Conservation (phyloP, 2,329 filamentous ascomycete genomes). For the Trichoderma sp. region DNA sequence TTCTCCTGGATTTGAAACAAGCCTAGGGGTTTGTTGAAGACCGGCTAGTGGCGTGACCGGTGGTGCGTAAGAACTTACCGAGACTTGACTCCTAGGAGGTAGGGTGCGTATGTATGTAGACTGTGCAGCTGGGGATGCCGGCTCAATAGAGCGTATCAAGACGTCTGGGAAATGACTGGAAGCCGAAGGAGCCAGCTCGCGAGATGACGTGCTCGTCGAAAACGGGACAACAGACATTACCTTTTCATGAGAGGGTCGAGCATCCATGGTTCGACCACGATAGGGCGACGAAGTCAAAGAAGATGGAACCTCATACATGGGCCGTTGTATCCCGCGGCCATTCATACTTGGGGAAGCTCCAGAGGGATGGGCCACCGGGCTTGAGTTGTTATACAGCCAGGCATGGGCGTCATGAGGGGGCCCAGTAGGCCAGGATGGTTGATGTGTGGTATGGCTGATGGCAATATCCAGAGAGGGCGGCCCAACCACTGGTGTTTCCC, state of each 20-base stretch:
- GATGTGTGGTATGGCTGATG: constrained; percentile 9
- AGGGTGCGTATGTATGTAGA: constrained; percentile 36
- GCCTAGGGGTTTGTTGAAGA: constrained; percentile 24
- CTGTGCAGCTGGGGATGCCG: constrained; percentile 36
- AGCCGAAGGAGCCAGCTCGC: constrained; percentile 27
- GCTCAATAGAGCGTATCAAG: constrained; percentile 47
- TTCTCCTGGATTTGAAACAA: constrained; percentile 24
- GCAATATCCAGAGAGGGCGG: background rate
- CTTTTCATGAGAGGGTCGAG: constrained; percentile 24
- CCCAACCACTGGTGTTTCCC: background rate
- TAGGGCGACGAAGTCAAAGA: constrained; percentile 14
- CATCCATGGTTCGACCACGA: constrained; percentile 8
- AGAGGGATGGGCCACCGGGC: constrained; percentile 8
- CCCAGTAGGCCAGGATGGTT: background rate
- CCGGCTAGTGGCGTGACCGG: constrained; percentile 13
- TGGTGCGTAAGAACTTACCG: constrained; percentile 24
- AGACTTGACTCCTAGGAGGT: constrained; percentile 29
- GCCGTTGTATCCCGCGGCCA: constrained; percentile 26
- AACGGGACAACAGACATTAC: constrained; percentile 27
- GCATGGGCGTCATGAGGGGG: constrained; percentile 8
- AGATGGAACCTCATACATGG: constrained; percentile 4
- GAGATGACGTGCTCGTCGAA: constrained; percentile 23
- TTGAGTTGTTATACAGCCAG: constrained; percentile 1
- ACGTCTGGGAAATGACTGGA: constrained; percentile 37
- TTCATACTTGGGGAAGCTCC: constrained; percentile 26